These are phyloP conservation scores for Cadophora luteo-olivacea DNA, from an alignment of 2,329 filamentous ascomycete genomes.

Conservation along the genomic window DNA sequence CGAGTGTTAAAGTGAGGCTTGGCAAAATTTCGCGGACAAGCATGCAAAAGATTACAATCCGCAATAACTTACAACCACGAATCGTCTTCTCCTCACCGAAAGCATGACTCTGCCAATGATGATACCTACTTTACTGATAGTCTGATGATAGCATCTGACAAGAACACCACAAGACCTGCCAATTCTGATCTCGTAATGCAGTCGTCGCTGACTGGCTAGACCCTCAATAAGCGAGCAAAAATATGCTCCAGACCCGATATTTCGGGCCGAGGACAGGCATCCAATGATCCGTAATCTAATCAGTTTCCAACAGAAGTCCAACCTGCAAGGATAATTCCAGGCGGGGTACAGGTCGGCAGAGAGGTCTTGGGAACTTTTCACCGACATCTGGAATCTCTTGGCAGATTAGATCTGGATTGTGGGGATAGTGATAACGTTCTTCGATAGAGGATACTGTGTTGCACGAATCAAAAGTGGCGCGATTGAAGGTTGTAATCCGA, in stretches of 20 bases:
- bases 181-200: constrained; percentile 11
- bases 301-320: constrained; percentile 3
- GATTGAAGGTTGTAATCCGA: neutral
- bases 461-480: neutral
- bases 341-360: neutral
- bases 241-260: neutral
- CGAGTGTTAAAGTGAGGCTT: too few species aligned
- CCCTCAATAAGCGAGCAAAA: neutral
- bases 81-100: too few species aligned
- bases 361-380: neutral
- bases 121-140: neutral
- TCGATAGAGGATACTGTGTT: neutral
- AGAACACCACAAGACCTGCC: neutral
- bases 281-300: constrained; percentile 1
- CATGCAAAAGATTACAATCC: too few species aligned
- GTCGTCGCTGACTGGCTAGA: neutral
- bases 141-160: constrained; percentile 4
- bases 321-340: neutral
- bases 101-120: neutral
- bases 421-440: neutral
- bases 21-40: too few species aligned
- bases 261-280: neutral
- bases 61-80: too few species aligned
- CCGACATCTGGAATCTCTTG: neutral
- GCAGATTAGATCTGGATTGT: constrained; percentile 8